Evolutionary conservation across 2,329 filamentous ascomycete species (phyloP), one percentile per base, ranked within the genome.

Genomic region (Colletotrichum neosansevieriae): DNA sequence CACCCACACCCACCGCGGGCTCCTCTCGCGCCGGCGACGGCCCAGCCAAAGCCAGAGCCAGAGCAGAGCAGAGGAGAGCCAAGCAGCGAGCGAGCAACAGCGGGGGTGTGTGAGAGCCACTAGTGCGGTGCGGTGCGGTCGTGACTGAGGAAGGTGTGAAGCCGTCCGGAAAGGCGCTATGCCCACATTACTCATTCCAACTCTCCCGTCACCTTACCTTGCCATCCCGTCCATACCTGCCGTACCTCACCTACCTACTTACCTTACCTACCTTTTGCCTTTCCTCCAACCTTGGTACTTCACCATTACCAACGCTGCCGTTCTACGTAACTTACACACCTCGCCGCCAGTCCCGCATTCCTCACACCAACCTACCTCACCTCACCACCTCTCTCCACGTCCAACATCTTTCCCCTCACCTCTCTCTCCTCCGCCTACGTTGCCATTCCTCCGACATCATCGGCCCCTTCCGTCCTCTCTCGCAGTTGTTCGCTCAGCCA

Each of bases 401-500:
- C 29, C 29, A 29, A 29, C 29, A 29, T 29, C 7, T 58, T 57
- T 36, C 67, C 65, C 58, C 51, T 63, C 40, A 62, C 57, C 53
- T 63, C 67, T 71, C 68, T 72, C 54, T 72, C 74, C 75, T 73
- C 71, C 68, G 47, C 21, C 44, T 32, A 24, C 40, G 42, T 53
- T 44, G 49, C 45, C n/a, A 21, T 66, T 40, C 29, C 53, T 59
- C 69, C 61, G 61, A 70, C 50, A 65, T 47, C 57, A 36, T 66
- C 69, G 58, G 59, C 44, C 60, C 51, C 62, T 38, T 58, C 36
- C 57, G 58, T 38, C 67, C 44, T 62, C 60, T 54, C 53, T 61
- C 42, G 49, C 61, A 70, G 70, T 56, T 70, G 40, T 44, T 53
- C 51, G 15, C 42, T 19, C 65, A 76, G 79, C 79, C 75, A 81